Percentiles rank a stretch among this genome's conserved stretches.
phyloP scores from a whole-genome alignment of 1,284 basidiomycete species.

The Blastosporella zonata region DNA sequence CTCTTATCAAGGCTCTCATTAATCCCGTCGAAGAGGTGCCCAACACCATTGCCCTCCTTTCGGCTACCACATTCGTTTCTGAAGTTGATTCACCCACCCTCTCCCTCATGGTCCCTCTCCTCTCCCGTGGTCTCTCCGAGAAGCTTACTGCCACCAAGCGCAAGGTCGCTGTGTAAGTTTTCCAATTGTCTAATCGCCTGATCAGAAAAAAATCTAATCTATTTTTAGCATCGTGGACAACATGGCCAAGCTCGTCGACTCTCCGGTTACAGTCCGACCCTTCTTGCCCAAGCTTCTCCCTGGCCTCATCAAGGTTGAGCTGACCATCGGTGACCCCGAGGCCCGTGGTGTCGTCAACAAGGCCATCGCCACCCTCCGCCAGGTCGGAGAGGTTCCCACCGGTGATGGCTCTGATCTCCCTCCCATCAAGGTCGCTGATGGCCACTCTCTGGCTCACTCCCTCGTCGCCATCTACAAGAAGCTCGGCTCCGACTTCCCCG shows the following conservation, averaged over 20 bases:
- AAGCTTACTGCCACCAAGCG: conserved; percentile 95
- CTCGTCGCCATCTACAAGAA: conserved; percentile 84
- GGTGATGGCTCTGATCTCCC: conserved; percentile 90
- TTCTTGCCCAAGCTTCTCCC: conserved; percentile 96
- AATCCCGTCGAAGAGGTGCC: conserved; percentile 99
- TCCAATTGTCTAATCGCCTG: conserved; percentile 12
- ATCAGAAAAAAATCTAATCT: conserved; percentile 14
- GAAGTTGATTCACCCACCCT: conserved; percentile 99
- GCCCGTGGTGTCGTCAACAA: conserved; percentile 86
- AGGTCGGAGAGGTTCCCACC: conserved; percentile 84
- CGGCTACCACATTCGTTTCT: conserved; percentile 99
- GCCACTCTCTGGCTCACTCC: conserved; percentile 59
- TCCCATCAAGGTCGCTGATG: conserved; percentile 74
- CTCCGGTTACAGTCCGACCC: conserved; percentile 90
- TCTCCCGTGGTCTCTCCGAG: conserved; percentile 94
- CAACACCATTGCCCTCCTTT: conserved; percentile 93
- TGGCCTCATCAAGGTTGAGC: conserved; percentile 91
- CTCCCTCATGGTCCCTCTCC: conserved; percentile 97
- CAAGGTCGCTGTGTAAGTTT: conserved; percentile 87
- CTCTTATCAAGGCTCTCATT: conserved; percentile 95
- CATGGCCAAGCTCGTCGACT: conserved; percentile 99
- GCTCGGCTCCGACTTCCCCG: conserved; percentile 57
- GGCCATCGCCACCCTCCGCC: conserved; percentile 90
- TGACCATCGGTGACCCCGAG: conserved; percentile 92
- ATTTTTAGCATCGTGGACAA: conserved; percentile 84